Evolutionary conservation across 129 eudicot genomes (phyloP).

Genomic region (Smallanthus sonchifolius): DNA sequence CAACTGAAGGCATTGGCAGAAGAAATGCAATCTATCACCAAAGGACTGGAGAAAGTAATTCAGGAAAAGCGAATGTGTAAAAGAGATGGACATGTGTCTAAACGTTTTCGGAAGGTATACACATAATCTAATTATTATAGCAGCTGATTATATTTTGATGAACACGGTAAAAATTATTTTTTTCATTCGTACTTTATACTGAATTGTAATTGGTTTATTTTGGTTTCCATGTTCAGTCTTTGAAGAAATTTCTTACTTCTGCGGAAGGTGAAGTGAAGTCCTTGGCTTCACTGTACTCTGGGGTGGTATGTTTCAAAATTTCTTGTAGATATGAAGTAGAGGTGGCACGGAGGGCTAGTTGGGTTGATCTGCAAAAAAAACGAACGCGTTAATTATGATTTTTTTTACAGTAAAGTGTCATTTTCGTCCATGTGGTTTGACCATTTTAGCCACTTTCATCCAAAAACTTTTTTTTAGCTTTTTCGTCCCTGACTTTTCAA

Average conservation of each 20-base stretch:
- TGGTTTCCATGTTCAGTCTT: constrained; percentile 41
- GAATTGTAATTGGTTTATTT: not conserved
- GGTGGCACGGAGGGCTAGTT: not conserved
- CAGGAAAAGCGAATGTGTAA: constrained; percentile 76
- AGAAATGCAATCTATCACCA: constrained; percentile 82
- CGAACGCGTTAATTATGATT: not conserved
- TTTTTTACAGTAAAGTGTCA: too few species aligned
- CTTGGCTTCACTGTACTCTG: constrained; percentile 66
- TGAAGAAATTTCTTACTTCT: constrained; percentile 73
- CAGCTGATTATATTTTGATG: constrained; percentile 6
- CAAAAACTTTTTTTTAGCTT: too few species aligned
- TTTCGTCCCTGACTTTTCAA: too few species aligned
- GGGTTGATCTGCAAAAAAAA: not conserved
- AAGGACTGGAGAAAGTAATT: constrained; percentile 79
- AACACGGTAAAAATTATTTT: not conserved
- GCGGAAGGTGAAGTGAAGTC: constrained; percentile 87
- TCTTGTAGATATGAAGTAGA: not conserved
- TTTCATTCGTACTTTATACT: not conserved
- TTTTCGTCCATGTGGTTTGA: too few species aligned
- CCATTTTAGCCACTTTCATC: too few species aligned
- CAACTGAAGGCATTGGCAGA: constrained; percentile 77
- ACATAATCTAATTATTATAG: not conserved
- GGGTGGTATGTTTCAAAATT: constrained; percentile 60
- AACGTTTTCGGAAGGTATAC: constrained; percentile 62
- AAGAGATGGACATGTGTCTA: constrained; percentile 78